Conservation (phyloP, 139 green algal genomes). For the Chlamydomonas sp. region DNA sequence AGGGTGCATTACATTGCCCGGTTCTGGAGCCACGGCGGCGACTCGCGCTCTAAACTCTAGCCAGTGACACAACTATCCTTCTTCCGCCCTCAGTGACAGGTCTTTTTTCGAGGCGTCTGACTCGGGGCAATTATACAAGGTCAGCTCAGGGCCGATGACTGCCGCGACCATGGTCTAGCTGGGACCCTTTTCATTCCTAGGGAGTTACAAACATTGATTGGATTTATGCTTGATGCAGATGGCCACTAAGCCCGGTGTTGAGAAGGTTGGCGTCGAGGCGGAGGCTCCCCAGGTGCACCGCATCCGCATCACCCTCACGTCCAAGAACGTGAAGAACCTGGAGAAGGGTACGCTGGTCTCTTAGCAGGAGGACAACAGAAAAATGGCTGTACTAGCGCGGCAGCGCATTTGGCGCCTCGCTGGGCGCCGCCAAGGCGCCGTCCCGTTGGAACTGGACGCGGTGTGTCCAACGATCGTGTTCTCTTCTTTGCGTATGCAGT, state of each 20-base stretch:
- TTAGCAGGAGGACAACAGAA: background rate
- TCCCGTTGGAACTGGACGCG: background rate
- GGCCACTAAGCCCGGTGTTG: conserved; percentile 53
- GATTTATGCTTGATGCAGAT: conserved; percentile 12
- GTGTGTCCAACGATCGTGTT: too few species aligned
- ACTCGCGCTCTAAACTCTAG: too few species aligned
- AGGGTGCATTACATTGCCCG: too few species aligned
- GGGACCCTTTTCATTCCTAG: too few species aligned
- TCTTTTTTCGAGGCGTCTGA: conserved; percentile 36
- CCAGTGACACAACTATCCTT: background rate
- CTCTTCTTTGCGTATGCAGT: conserved; percentile 55
- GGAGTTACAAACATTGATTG: background rate
- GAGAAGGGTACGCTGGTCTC: conserved; percentile 88
- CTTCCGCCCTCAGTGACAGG: conserved; percentile 36
- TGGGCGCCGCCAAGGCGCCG: background rate
- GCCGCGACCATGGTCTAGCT: too few species aligned
- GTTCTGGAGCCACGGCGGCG: too few species aligned
- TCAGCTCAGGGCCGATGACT: background rate
- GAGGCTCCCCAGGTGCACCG: conserved; percentile 85
- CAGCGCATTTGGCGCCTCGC: background rate
- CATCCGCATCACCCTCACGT: conserved; percentile 99
- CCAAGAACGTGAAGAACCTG: conserved; percentile 94
- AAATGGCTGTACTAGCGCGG: background rate
- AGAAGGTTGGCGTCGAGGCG: conserved; percentile 68
- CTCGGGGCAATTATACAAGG: conserved; percentile 22